Percentiles rank a stretch among this genome's conserved stretches.
Evolutionary conservation across 108 stramenopile genomes (phyloP).

Genomic region (Nannochloropsis oceanica): DNA sequence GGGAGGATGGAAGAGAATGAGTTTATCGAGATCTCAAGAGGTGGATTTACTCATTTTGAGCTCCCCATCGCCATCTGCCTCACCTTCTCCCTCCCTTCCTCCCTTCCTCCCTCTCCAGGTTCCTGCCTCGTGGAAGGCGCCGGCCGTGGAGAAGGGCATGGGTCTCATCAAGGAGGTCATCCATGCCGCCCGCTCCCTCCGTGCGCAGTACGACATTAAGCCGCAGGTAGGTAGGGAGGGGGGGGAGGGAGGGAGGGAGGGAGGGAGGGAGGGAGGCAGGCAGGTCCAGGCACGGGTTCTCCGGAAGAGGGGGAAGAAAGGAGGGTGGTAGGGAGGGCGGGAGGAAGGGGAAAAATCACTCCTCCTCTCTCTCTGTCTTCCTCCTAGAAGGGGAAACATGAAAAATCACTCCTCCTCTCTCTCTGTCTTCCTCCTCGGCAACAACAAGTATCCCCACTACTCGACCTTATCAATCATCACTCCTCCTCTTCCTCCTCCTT

Average conservation of each 20-base stretch:
- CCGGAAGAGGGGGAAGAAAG: neutral
- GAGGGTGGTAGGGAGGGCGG: neutral
- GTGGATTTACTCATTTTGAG: too few relatives aligned
- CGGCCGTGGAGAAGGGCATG: conserved; percentile 43
- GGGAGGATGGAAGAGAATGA: too few relatives aligned
- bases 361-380: neutral
- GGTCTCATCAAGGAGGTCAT: conserved; percentile 59
- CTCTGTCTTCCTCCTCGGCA: too few relatives aligned
- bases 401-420: too few relatives aligned
- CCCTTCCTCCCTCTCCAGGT: too few relatives aligned
- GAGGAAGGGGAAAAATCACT: neutral
- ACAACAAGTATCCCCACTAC: too few relatives aligned
- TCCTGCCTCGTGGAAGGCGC: conserved; percentile 40
- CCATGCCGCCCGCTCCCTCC: conserved; percentile 60
- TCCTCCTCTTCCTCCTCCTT: too few relatives aligned
- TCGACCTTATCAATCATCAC: too few relatives aligned
- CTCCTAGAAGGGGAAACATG: too few relatives aligned
- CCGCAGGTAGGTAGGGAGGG: neutral
- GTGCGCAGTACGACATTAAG: conserved; percentile 42
- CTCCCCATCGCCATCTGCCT: too few relatives aligned
- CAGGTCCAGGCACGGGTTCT: neutral
- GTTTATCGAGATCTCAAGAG: too few relatives aligned
- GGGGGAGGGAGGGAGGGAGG: neutral
- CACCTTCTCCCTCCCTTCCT: too few relatives aligned
- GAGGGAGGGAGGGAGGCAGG: neutral